These are phyloP conservation scores for Diplocarpon rosae DNA, from an alignment of 2,329 filamentous ascomycete genomes.

Conservation along the genomic window DNA sequence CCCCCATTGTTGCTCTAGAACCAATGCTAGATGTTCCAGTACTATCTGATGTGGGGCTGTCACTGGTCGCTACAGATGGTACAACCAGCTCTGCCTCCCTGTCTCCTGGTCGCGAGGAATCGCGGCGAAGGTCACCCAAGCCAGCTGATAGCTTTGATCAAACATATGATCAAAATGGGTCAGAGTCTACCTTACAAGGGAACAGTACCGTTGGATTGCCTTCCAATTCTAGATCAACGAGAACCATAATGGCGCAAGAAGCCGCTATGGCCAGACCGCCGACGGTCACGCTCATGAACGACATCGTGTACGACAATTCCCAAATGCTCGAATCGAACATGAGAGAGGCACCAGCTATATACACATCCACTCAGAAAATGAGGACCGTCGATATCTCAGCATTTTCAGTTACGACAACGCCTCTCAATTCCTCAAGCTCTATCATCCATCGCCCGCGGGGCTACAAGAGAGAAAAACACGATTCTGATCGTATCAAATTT, in stretches of 20 bases:
- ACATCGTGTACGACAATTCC: conserved; percentile 44
- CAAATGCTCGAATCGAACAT: conserved; percentile 38
- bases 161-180: background rate
- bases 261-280: conserved; percentile 28
- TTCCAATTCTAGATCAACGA: conserved; percentile 20
- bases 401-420: conserved; percentile 7
- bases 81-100: conserved; percentile 25
- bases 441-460: conserved; percentile 28
- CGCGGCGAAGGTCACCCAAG: conserved; percentile 25
- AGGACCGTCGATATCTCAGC: conserved; percentile 9
- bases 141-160: conserved; percentile 15
- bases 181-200: conserved; percentile 12
- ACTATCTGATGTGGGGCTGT: conserved; percentile 8
- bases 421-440: conserved; percentile 17
- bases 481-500: conserved; percentile 35
- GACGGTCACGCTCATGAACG: conserved; percentile 45
- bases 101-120: conserved; percentile 25
- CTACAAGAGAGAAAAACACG: conserved; percentile 18
- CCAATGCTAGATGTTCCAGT: conserved; percentile 14
- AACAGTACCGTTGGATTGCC: conserved; percentile 21
- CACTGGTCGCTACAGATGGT: conserved; percentile 13
- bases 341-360: conserved; percentile 31
- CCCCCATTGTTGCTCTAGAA: conserved; percentile 4
- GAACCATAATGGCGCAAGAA: conserved; percentile 8
- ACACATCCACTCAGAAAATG: conserved; percentile 14